Evolutionary conservation across 2,329 filamentous ascomycete species (phyloP), one percentile per base, ranked within the genome.

Genomic region (Lachnellula arida): DNA sequence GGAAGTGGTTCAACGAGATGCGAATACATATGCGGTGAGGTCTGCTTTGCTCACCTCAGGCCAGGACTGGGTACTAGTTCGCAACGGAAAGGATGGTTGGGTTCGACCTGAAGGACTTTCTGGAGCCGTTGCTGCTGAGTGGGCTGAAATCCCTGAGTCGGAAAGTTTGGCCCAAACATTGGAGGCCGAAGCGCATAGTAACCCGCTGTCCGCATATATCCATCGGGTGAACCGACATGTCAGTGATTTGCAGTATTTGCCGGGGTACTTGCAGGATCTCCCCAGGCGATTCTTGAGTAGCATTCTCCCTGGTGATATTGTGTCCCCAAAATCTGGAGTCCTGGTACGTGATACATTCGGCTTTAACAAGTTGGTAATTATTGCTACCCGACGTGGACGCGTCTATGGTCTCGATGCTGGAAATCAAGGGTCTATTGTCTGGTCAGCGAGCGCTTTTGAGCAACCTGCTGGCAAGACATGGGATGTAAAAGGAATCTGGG

Each of bases 191-290:
- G 88, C 89, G 4, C 88, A 96, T 68, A 88, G 87, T 67, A 96
- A 88, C 68, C 79, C 89, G 3, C 67, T 89, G 5, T 78, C 81
- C 11, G 94, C 94, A n/a, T 99, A 96, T 67, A 74, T 93, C 28
- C 91, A 97, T 73, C 87, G 94, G 14, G 79, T 96, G 14, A 87
- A 81, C 60, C 88, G 94, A 46, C 94, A 99, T 68, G 66, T 91
- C 14, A 78, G 83, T 46, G 94, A 97, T 62, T 77, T 97, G 40
- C 78, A 88, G 67, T 78, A 87, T 63, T 78, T 97, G 4, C 92
- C 92, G 0, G 80, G 78, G 0, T 95, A 87, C 73, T 72, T 96
- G 2, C 79, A 84, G 59, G 77, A 77, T 15, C 76, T 97, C 9
- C 91, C 91, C 4, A 74, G 78, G 44, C 84, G 85, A 23, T 73